Conservation (phyloP, 495 filamentous ascomycete species). For the Penicillium flavigenum region DNA sequence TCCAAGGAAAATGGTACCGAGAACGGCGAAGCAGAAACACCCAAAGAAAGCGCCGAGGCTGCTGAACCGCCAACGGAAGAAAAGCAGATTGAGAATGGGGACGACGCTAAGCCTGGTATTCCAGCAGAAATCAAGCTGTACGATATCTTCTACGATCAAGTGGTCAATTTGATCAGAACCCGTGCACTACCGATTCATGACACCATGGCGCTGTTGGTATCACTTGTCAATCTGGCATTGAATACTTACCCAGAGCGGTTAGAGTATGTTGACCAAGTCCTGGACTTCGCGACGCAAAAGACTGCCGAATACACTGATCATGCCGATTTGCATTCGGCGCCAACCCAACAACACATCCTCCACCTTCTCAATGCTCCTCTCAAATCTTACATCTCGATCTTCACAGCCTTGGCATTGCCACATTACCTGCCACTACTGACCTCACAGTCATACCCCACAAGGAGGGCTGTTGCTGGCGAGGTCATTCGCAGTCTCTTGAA, state of each 20-base stretch:
- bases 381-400: constrained; percentile 86
- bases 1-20: constrained; percentile 45
- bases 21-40: constrained; percentile 38
- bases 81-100: constrained; percentile 20
- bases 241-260: constrained; percentile 91
- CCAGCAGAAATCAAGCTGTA: constrained; percentile 87
- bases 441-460: constrained; percentile 89
- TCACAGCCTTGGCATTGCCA: constrained; percentile 87
- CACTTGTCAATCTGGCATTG: constrained; percentile 85
- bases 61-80: constrained; percentile 18
- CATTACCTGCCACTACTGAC: constrained; percentile 87
- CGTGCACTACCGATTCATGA: constrained; percentile 92
- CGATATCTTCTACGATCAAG: constrained; percentile 97
- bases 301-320: constrained; percentile 88
- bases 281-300: constrained; percentile 85
- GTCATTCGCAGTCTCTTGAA: constrained; percentile 75
- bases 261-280: constrained; percentile 93
- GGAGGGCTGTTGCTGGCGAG: constrained; percentile 85
- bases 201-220: constrained; percentile 87
- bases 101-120: constrained; percentile 57
- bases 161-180: constrained; percentile 84
- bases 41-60: constrained; percentile 25
- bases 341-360: constrained; percentile 83
- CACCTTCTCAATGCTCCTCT: constrained; percentile 84
- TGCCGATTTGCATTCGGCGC: constrained; percentile 84